Evolutionary conservation across 345 rosid genomes (phyloP), one percentile per base, ranked within the genome.

Genomic region (Rhodamnia rubescens): DNA sequence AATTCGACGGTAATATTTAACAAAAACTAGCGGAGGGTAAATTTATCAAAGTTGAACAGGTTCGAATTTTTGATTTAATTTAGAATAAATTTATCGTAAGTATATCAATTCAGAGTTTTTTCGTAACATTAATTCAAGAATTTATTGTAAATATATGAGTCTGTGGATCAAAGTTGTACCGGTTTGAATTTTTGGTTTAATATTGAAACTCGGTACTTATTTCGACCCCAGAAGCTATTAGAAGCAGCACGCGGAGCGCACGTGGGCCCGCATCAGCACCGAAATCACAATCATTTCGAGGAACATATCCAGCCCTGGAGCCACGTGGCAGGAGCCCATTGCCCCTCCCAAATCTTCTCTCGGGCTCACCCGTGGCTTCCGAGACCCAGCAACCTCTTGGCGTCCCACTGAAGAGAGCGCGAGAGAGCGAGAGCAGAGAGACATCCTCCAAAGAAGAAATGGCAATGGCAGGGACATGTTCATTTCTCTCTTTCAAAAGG

Each of bases 401-500:
- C 86, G 29, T 82, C 42, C 56, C 12, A 26, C 40, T 8, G 26
- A 20, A 6, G 54, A 20, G 26, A 32, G 53, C 47, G 50, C 51
- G 86, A 64, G 80, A 75, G 55, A 74, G 85, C 44, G 83, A 84
- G 54, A 74, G 74, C 57, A n/a, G 85, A 11, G 32, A 49, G 64
- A 54, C 44, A 42, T 69, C 47, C 47, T 57, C 55, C 84, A 83
- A 47, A 81, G 85, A 47, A 83, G 88, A 49, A 51, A 95, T 94
- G 96, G 98, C 96, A 51, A 95, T 94, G 96, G 98, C 96, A 52
- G 94, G 94, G 87, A 88, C 94, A 83, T 81, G 87, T 40, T 87
- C 92, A 21, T 85, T 91, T 81, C 90, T 94, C 84, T 89, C 92
- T 83, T 90, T 90, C 78, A 59, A 85, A 86, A 93, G 98, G 99